These are phyloP conservation scores for Beauveria sp. DNA, from an alignment of 2,329 filamentous ascomycete species.

Conservation along the genomic window DNA sequence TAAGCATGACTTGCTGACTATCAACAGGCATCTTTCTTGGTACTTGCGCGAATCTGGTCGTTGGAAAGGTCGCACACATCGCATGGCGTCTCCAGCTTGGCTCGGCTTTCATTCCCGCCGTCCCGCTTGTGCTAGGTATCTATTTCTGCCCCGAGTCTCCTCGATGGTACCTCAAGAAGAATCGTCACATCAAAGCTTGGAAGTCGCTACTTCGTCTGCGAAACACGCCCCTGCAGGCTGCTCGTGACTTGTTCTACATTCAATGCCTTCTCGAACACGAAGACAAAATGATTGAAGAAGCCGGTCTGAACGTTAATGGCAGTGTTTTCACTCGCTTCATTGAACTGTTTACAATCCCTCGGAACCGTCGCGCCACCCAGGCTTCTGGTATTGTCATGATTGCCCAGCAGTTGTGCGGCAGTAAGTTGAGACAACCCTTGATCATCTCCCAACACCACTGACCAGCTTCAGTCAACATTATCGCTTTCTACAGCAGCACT, in stretches of 20 bases:
- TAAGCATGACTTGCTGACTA: not conserved
- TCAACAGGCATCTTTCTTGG: conserved; percentile 55
- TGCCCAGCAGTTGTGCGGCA: conserved; percentile 53
- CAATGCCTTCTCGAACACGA: conserved; percentile 31
- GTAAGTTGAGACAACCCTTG: conserved; percentile 15
- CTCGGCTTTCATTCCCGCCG: conserved; percentile 56
- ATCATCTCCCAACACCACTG: not conserved
- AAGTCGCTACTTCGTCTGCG: conserved; percentile 48
- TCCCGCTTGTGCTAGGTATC: conserved; percentile 49
- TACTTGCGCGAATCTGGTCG: conserved; percentile 55
- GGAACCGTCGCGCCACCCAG: conserved; percentile 53
- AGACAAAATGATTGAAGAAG: conserved; percentile 18
- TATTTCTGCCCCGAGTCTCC: conserved; percentile 59
- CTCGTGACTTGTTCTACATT: conserved; percentile 56
- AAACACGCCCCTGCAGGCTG: conserved; percentile 52
- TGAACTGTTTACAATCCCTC: conserved; percentile 50
- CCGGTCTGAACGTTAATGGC: conserved; percentile 30
- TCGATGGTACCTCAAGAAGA: conserved; percentile 59
- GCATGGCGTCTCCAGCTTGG: conserved; percentile 58
- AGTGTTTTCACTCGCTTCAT: conserved; percentile 42
- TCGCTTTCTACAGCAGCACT: conserved; percentile 40
- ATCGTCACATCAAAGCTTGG: conserved; percentile 46
- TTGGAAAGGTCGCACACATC: conserved; percentile 50
- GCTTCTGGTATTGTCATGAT: conserved; percentile 64
- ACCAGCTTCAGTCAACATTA: conserved; percentile 32